Evolutionary conservation across 2,329 filamentous ascomycete species (phyloP).

Genomic region (Xylaria hypoxylon): DNA sequence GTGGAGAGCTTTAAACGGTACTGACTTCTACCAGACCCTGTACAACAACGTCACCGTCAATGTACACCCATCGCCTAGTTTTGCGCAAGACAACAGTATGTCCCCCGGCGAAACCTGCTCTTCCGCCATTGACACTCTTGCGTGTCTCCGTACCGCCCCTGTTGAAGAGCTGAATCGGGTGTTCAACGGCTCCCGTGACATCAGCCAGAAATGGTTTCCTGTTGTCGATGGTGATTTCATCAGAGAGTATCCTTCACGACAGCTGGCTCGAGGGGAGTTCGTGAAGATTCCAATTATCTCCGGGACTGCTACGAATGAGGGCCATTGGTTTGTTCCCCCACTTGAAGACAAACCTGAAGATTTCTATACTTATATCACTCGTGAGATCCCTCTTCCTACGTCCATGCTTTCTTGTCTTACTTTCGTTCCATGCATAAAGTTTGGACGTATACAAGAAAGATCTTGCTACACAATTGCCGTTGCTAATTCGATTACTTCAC

Average conservation of each 20-base stretch:
- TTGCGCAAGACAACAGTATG: constrained; percentile 13
- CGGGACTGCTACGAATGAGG: constrained; percentile 18
- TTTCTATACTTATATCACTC: constrained; percentile 24
- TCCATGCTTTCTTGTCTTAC: background rate
- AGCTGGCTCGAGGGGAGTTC: constrained; percentile 12
- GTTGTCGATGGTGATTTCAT: constrained; percentile 23
- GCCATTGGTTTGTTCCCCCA: constrained; percentile 19
- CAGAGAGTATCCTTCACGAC: constrained; percentile 18
- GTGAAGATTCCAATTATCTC: constrained; percentile 23
- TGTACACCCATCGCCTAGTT: constrained; percentile 6
- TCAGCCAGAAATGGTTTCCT: constrained; percentile 19
- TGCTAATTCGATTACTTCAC: background rate
- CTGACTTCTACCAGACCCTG: constrained; percentile 16
- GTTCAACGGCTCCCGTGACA: constrained; percentile 20
- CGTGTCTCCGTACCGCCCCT: constrained; percentile 20
- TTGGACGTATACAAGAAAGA: too few relatives aligned
- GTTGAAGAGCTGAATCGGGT: constrained; percentile 20
- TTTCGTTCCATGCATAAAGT: too few relatives aligned
- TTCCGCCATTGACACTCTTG: constrained; percentile 14
- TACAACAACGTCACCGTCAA: constrained; percentile 21
- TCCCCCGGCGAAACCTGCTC: constrained; percentile 7
- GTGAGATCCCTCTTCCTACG: background rate
- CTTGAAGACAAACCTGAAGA: constrained; percentile 20
- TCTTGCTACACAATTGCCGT: background rate
- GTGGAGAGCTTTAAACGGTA: constrained; percentile 18